Base-by-base conservation (phyloP, 129 eudicot species). In the Flaveria trinervia region DNA sequence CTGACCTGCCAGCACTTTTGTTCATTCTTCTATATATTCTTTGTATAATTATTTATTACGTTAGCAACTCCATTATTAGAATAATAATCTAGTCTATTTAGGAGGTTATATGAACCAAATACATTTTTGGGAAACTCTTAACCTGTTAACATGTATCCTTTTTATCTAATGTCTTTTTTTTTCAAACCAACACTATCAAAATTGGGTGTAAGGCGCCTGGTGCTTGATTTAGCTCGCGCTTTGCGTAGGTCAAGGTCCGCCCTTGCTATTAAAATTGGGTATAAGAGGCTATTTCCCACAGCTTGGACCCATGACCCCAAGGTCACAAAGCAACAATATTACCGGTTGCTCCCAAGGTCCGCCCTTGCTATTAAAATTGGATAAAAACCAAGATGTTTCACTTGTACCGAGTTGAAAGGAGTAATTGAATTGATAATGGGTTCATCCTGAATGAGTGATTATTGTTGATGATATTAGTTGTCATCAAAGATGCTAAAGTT, bases 401-500 rank as follows among this genome's bases (percentile, higher is more conserved):
- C 13, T 60, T 60, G 25, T 22, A 22, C 0, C 2, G 57, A 51
- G 18, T 15, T 5, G 18, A 51, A 51, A 5, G 18, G 57, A 5
- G 57, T 51, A 51, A 16, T 51, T n/a, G 12, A 44, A 43, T 43
- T 18, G 22, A 41, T 36, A 46, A 51, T 14, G 11, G 8, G 22
- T 20, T 22, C 17, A 3, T 41, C n/a, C 25, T 16, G n/a, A 13
- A 28, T n/a, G 17, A 36, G 36, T 65, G 20, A n/a, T 4, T 45
- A 12, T 17, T 77, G 17, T 49, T 49, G 54, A 49, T 49, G n/a
- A 49, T 12, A 49, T 49, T 49, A 3, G 16, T 12, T 49, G 30
- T 78, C 72, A 46, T 28, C 44, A 25, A 55, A 78, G 77, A 45
- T 70, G 13, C 50, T 78, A 17, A 59, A 18, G 59, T 78, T 39